Base-by-base conservation (phyloP, 2,329 filamentous ascomycete species). In the Pseudogymnoascus sp. region DNA sequence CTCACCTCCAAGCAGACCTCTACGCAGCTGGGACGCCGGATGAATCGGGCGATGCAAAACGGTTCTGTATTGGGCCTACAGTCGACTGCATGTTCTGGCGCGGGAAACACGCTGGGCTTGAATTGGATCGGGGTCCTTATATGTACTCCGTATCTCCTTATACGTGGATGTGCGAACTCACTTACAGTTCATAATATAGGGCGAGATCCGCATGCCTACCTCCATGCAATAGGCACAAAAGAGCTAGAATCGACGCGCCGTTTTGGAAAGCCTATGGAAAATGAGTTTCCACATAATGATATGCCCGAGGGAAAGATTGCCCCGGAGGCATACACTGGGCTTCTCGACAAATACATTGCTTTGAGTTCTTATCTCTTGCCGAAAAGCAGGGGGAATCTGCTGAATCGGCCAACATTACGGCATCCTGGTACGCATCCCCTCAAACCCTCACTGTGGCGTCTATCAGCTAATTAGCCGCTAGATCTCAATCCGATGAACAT, bases 401-500 rank as follows among this genome's bases (percentile, higher is more conserved):
- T 64, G n/a, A 41, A 38, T 8, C 50, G 59, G 7, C 61, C 59
- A 20, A 64, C 59, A 30, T 57, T 62, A 14, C 61, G 62, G 35
- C 62, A 64, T 57, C 62, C 61, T 50, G 43, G 25, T 30, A 30
- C 1, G 8, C 1, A 30, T 11, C 22, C 43, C 43, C n/a, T 7
- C 15, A 15, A 4, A 7, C 22, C 15, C 22, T 14, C 5, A 15
- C 3, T 50, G 8, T 11, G n/a, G 25, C 14, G 4, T 50, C 22
- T 6, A 11, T 4, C n/a, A 4, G n/a, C 43, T 50, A 50, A 50
- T 30, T 9, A 6, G 3, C 1, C 14, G 11, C n/a, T 15, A 15
- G 62, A 64, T 59, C 39, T 62, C 14, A 60, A 62, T 20, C 63
- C 68, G 6, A 68, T 66, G 39, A 72, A 72, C 58, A 68, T 71